Evolutionary conservation across 2,329 filamentous ascomycete species (phyloP).

Genomic region (Aureobasidium sp.): DNA sequence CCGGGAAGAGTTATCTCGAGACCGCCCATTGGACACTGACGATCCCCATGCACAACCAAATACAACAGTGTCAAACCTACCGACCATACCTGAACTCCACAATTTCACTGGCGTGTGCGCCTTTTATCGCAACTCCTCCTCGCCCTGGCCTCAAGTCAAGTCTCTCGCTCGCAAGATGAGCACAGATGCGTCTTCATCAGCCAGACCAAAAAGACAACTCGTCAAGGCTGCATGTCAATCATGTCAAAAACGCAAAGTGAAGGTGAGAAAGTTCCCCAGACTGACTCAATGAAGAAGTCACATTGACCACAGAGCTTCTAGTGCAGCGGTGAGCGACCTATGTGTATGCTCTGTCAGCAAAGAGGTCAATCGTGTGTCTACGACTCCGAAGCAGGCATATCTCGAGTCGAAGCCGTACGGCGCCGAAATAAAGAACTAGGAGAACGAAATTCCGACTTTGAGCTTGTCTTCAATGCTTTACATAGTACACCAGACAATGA

Average conservation of each 20-base stretch:
- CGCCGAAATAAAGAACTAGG: constrained; percentile 6
- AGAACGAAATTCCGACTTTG: constrained; percentile 6
- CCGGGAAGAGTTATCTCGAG: background rate
- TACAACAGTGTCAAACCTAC: background rate
- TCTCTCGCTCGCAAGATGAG: background rate
- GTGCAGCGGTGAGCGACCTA: constrained; percentile 10
- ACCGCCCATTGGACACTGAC: background rate
- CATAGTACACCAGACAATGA: background rate
- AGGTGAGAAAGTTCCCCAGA: background rate
- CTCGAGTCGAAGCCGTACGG: constrained; percentile 2
- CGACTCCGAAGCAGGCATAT: constrained; percentile 6
- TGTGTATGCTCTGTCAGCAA: constrained; percentile 5
- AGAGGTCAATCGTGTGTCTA: constrained; percentile 5
- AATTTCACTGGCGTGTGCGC: background rate
- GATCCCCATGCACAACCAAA: background rate
- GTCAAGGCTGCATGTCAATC: constrained; percentile 9
- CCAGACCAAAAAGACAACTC: constrained; percentile 6
- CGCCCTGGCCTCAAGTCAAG: background rate
- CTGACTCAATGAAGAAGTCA: background rate
- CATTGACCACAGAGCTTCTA: background rate
- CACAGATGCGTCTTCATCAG: background rate
- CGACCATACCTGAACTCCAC: background rate
- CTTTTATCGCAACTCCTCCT: background rate
- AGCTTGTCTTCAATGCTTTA: background rate
- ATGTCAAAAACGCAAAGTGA: constrained; percentile 10